Percentiles rank a stretch among this genome's conserved stretches.
Evolutionary conservation across 805 yeast genomes (phyloP).

Genomic region (Candida ipomoeae): DNA sequence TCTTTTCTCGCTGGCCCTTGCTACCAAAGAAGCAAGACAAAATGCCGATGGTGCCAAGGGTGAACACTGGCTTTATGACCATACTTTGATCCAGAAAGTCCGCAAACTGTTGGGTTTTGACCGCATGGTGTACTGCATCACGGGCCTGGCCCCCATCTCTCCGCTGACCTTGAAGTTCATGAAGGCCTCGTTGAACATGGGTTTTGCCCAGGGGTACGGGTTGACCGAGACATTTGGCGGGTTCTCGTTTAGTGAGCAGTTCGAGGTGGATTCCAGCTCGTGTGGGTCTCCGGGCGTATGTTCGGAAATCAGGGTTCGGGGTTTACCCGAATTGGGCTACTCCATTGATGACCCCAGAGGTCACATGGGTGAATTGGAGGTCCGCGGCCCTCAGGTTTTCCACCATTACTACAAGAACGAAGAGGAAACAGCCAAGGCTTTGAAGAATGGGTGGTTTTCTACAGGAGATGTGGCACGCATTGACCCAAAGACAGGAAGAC

Average conservation of each 20-base stretch:
- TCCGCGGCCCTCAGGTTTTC: constrained; percentile 65
- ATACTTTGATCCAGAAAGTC: constrained; percentile 11
- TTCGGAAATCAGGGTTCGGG: constrained; percentile 51
- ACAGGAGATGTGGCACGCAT: constrained; percentile 48
- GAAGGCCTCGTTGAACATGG: constrained; percentile 55
- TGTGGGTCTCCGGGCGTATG: constrained; percentile 59
- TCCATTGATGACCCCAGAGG: constrained; percentile 17
- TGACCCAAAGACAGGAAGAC: constrained; percentile 40
- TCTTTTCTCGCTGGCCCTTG: constrained; percentile 18
- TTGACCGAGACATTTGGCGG: constrained; percentile 66
- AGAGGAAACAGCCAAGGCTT: constrained; percentile 48
- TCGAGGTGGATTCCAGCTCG: constrained; percentile 49
- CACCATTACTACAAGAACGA: constrained; percentile 51
- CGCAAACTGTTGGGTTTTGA: constrained; percentile 34
- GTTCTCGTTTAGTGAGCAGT: constrained; percentile 33
- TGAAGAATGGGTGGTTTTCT: constrained; percentile 51
- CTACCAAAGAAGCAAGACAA: constrained; percentile 18
- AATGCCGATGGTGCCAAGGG: constrained; percentile 18
- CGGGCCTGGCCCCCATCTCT: constrained; percentile 69
- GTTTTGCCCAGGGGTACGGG: constrained; percentile 71
- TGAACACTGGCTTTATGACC: constrained; percentile 18
- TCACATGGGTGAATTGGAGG: constrained; percentile 55
- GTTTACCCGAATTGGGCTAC: constrained; percentile 61
- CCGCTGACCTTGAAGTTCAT: constrained; percentile 57
- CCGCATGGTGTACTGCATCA: constrained; percentile 23